A percentile compares a stretch with the other conserved stretches of the same genome.
Evolutionary conservation across 768 basidiomycete species (phyloP).

Genomic region (Trametes meyenii): DNA sequence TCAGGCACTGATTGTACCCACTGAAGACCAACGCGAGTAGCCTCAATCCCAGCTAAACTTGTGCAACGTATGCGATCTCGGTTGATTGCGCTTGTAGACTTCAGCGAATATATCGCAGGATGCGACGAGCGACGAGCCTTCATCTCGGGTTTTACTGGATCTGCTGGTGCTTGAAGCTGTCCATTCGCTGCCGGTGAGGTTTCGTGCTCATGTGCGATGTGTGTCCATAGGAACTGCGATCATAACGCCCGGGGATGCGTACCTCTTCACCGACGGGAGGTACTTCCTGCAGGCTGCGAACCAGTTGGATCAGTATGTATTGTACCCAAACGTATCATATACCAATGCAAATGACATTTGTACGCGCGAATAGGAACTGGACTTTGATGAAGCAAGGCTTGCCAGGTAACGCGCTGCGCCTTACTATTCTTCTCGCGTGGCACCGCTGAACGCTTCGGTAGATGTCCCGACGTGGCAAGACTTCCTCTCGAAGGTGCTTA

Average conservation of each 20-base stretch:
- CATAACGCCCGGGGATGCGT: slow-evolving; percentile 69
- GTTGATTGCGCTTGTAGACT: slow-evolving; percentile 52
- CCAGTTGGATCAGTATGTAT: slow-evolving; percentile 77
- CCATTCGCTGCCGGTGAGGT: background rate
- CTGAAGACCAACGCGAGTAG: slow-evolving; percentile 88
- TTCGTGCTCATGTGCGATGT: background rate
- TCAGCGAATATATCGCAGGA: slow-evolving; percentile 84
- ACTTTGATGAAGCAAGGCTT: slow-evolving; percentile 90
- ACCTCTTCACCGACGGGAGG: slow-evolving; percentile 92
- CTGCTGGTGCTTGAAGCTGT: slow-evolving; percentile 64
- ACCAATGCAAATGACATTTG: background rate
- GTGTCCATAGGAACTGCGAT: slow-evolving; percentile 61
- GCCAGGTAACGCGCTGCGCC: slow-evolving; percentile 51
- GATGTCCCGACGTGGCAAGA: slow-evolving; percentile 93
- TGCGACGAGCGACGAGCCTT: slow-evolving; percentile 85
- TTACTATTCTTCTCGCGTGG: slow-evolving; percentile 10
- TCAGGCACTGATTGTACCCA: slow-evolving; percentile 81
- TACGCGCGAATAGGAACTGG: slow-evolving; percentile 71
- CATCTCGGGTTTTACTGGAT: slow-evolving; percentile 94
- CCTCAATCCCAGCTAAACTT: background rate
- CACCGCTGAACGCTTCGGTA: slow-evolving; percentile 32
- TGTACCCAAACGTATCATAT: background rate
- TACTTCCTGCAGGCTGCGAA: slow-evolving; percentile 93
- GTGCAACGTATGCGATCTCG: background rate
- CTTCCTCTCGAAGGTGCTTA: slow-evolving; percentile 70